Base-by-base conservation (phyloP, 177 flowering plant species). In the Vitis hybrid region DNA sequence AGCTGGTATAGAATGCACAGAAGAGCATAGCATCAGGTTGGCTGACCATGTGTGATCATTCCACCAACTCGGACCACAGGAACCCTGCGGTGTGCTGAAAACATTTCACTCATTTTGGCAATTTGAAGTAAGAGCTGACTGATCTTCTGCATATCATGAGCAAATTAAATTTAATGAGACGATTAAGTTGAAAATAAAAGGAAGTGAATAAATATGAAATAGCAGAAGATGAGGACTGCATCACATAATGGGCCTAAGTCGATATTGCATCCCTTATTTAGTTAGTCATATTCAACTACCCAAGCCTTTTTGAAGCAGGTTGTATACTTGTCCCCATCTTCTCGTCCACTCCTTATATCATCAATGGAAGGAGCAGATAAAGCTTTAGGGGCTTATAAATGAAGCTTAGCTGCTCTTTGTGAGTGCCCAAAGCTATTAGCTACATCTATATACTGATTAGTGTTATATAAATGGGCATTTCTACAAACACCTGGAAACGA, bases 21-120 rank as follows among this genome's bases (percentile, higher is more conserved):
- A 40, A 40, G 45, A 40, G 45, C 45, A 40, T 40, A 0, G 45
- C 45, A 5, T 40, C 8, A 40, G 8, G 45, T 40, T 40, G 45
- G 8, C 45, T 40, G 45, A 40, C 45, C 45, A 40, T 40, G 45
- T 40, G 45, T 5, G 45, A 7, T 40, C 45, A 40, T 40, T 75
- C 63, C 63, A 62, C 62, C 15, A 58, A 79, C 26, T 61, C 83
- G 74, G 62, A 78, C n/a, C 50, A 84, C 84, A 2, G 81, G 82
- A 58, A 84, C 85, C 63, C 67, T 69, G 49, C 82, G 72, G 11
- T 78, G 79, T 40, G 75, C 77, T 15, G 72, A 72, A 26, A 80
- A 49, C 4, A 77, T 65, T 56, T 82, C 85, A 51, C 75, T 80
- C 83, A 82, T 70, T 49, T 78, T 80, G 15, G 85, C 76, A 62